Percentiles rank a stretch among this genome's conserved stretches.
These are phyloP conservation scores for Athelia sp. DNA, from an alignment of 1,284 basidiomycete genomes.

Conservation along the genomic window DNA sequence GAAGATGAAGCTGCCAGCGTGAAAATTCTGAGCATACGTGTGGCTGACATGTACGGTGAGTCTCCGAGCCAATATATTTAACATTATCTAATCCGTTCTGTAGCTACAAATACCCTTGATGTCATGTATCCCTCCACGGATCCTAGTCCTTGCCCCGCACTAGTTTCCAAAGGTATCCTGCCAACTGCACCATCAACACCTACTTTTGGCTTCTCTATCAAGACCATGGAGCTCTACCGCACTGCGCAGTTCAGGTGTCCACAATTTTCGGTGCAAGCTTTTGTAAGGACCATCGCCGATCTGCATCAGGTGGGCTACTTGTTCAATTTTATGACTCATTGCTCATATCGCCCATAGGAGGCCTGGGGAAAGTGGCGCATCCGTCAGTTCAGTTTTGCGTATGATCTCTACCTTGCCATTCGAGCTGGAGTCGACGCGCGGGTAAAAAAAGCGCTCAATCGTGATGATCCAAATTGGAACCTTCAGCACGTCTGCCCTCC, in stretches of 20 bases:
- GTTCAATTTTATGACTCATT: constrained; percentile 5
- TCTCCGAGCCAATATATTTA: neutral
- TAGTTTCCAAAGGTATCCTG: constrained; percentile 8
- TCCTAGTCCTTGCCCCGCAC: neutral
- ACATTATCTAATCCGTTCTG: neutral
- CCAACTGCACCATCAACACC: constrained; percentile 8
- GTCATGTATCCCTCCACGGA: neutral
- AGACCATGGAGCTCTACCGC: constrained; percentile 10
- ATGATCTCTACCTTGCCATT: constrained; percentile 7
- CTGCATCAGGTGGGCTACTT: constrained; percentile 9
- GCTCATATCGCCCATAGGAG: constrained; percentile 2
- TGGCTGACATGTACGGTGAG: neutral
- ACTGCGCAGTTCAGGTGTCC: constrained; percentile 7
- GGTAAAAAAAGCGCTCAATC: constrained; percentile 5
- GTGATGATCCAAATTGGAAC: constrained; percentile 5
- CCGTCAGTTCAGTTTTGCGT: constrained; percentile 5
- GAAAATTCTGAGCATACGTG: neutral
- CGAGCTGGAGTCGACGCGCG: neutral
- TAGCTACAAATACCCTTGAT: neutral
- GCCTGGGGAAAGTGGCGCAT: constrained; percentile 5
- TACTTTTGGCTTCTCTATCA: constrained; percentile 6
- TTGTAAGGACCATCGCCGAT: constrained; percentile 9
- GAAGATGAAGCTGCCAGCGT: neutral
- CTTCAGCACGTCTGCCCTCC: constrained; percentile 4
- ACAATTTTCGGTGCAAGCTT: constrained; percentile 9